Conservation (phyloP, 192 early-diverging fungal species). For the Cetraspora pellucida region DNA sequence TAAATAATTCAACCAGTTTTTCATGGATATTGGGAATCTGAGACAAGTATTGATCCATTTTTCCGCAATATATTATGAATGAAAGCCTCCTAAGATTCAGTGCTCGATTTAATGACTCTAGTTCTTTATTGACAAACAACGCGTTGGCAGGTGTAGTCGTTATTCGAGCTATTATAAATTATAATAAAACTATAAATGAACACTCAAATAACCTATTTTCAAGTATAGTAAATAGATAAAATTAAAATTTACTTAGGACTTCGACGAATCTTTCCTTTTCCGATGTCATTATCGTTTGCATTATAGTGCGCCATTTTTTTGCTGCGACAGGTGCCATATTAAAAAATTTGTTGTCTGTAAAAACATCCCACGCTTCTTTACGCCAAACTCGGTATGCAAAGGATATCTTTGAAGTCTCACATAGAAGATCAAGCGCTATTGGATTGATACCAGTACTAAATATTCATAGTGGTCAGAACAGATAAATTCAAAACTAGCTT, state of each 20-base stretch:
- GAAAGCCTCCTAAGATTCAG: conserved; percentile 75
- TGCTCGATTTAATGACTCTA: conserved; percentile 71
- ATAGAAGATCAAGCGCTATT: conserved; percentile 59
- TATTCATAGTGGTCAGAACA: not conserved
- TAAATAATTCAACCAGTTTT: conserved; percentile 86
- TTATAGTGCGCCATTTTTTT: conserved; percentile 68
- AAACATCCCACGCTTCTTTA: conserved; percentile 79
- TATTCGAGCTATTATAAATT: conserved; percentile 51
- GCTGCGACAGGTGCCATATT: conserved; percentile 56
- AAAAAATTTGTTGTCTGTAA: conserved; percentile 73
- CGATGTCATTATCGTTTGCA: conserved; percentile 67
- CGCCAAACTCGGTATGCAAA: conserved; percentile 67
- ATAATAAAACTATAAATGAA: not conserved
- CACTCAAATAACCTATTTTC: not conserved
- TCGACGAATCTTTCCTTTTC: conserved; percentile 82
- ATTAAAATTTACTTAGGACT: conserved; percentile 54
- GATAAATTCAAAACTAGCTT: not conserved
- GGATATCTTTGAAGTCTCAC: conserved; percentile 63
- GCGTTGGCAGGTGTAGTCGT: conserved; percentile 69
- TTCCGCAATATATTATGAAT: conserved; percentile 76
- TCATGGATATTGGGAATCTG: conserved; percentile 83
- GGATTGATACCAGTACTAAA: conserved; percentile 41
- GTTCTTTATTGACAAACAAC: conserved; percentile 82
- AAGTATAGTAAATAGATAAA: not conserved
- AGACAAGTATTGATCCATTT: conserved; percentile 74